These are phyloP conservation scores for Neurospora sp. DNA, from an alignment of 2,329 filamentous ascomycete species.

Conservation along the genomic window DNA sequence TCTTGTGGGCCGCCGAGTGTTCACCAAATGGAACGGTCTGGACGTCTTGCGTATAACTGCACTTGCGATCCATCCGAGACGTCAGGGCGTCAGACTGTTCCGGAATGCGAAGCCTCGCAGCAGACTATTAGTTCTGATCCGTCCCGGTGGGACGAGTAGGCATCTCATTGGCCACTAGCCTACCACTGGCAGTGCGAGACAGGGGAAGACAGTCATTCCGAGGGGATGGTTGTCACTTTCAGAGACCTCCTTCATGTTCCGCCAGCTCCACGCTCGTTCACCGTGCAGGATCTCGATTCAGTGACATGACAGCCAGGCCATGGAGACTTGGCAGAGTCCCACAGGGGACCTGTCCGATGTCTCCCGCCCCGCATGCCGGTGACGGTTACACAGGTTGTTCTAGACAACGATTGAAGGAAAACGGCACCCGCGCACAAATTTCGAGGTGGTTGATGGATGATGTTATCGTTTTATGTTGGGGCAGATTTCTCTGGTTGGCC, in stretches of 20 bases:
- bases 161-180: not conserved
- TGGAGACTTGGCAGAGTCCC: not conserved
- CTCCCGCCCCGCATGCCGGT: not conserved
- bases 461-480: not conserved
- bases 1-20: not conserved
- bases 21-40: not conserved
- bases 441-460: not conserved
- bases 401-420: not conserved
- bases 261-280: not conserved
- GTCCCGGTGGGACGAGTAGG: not conserved
- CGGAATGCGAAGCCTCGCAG: not conserved
- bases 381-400: not conserved
- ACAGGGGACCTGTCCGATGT: not conserved
- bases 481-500: not conserved
- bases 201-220: not conserved
- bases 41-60: not conserved
- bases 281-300: not conserved
- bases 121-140: not conserved
- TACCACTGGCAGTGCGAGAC: not conserved
- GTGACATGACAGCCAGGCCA: not conserved
- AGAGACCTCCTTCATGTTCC: not conserved
- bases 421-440: not conserved
- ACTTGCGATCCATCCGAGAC: not conserved
- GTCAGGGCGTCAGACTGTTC: not conserved
- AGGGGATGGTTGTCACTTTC: not conserved